Evolutionary conservation across 148 eudicot genomes (phyloP).

Genomic region (Silene uniflora): DNA sequence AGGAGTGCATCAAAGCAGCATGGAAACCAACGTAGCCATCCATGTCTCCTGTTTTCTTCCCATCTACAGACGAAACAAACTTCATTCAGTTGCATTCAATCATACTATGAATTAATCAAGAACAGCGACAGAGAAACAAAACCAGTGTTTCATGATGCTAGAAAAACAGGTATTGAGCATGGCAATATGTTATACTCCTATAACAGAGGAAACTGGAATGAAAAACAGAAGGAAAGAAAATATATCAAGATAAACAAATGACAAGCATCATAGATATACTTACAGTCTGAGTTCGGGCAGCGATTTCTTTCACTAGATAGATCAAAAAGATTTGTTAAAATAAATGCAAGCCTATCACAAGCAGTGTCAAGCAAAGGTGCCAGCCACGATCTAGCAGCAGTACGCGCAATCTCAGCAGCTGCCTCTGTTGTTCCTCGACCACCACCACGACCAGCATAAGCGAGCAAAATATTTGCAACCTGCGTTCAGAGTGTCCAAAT

Average conservation of each 20-base stretch:
- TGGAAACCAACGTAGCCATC: conserved; percentile 90
- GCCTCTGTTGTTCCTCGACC: conserved; percentile 85
- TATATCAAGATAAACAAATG: neutral
- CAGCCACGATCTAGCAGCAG: conserved; percentile 93
- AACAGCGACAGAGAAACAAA: neutral
- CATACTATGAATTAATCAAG: neutral
- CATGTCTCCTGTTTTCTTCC: conserved; percentile 70
- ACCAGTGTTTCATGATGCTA: too few relatives aligned
- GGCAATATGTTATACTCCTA: too few relatives aligned
- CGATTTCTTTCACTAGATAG: conserved; percentile 75
- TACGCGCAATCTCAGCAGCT: conserved; percentile 98
- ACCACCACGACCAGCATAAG: conserved; percentile 94
- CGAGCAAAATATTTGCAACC: conserved; percentile 97
- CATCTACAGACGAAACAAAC: conserved; percentile 39
- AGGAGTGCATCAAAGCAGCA: conserved; percentile 86
- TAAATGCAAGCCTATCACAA: conserved; percentile 92
- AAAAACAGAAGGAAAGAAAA: neutral
- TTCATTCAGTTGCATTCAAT: conserved; percentile 4
- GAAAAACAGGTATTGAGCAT: too few relatives aligned
- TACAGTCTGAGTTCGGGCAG: conserved; percentile 54
- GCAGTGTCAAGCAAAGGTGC: conserved; percentile 92
- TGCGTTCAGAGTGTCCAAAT: conserved; percentile 20
- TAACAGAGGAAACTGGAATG: neutral
- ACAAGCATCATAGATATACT: conserved; percentile 9
- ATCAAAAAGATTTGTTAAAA: conserved; percentile 76